These are phyloP conservation scores for Saccharomycopsis crataegensis DNA, from an alignment of 1,139 yeast genomes.

Conservation along the genomic window DNA sequence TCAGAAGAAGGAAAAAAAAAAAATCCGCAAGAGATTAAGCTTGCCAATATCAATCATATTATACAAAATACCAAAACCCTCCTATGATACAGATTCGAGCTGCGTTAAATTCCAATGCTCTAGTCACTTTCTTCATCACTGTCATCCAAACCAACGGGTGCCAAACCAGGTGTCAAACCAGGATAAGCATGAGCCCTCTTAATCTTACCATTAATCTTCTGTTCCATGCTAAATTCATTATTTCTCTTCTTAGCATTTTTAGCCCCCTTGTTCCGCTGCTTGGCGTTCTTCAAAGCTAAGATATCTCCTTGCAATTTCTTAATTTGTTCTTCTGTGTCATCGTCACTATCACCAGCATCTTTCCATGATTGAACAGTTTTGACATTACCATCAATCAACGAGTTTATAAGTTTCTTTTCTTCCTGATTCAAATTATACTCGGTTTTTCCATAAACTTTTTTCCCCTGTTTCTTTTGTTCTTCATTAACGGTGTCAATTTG, in stretches of 20 bases:
- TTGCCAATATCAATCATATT: too few species aligned
- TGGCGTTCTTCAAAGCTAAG: slow-evolving; percentile 28
- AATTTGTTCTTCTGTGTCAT: slow-evolving; percentile 40
- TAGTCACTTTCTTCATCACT: slow-evolving; percentile 21
- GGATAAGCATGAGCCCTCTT: slow-evolving; percentile 35
- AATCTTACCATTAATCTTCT: slow-evolving; percentile 22
- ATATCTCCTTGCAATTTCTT: slow-evolving; percentile 37
- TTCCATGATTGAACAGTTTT: slow-evolving; percentile 23
- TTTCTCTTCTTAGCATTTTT: slow-evolving; percentile 22
- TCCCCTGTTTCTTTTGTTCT: background rate
- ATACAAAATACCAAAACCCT: too few species aligned
- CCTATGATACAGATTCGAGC: too few species aligned
- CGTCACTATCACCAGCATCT: slow-evolving; percentile 41
- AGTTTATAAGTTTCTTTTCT: slow-evolving; percentile 43
- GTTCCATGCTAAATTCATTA: slow-evolving; percentile 23
- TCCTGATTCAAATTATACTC: slow-evolving; percentile 32
- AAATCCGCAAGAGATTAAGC: too few species aligned
- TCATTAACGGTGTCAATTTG: slow-evolving; percentile 30
- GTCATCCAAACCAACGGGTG: slow-evolving; percentile 67
- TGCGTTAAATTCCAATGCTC: too few species aligned
- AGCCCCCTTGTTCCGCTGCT: slow-evolving; percentile 25
- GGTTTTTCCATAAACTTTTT: background rate
- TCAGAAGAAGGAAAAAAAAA: too few species aligned
- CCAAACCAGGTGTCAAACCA: slow-evolving; percentile 87
- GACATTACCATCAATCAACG: slow-evolving; percentile 44